Conservation (phyloP, 2,329 filamentous ascomycete species). For the Colletotrichum trifolii region DNA sequence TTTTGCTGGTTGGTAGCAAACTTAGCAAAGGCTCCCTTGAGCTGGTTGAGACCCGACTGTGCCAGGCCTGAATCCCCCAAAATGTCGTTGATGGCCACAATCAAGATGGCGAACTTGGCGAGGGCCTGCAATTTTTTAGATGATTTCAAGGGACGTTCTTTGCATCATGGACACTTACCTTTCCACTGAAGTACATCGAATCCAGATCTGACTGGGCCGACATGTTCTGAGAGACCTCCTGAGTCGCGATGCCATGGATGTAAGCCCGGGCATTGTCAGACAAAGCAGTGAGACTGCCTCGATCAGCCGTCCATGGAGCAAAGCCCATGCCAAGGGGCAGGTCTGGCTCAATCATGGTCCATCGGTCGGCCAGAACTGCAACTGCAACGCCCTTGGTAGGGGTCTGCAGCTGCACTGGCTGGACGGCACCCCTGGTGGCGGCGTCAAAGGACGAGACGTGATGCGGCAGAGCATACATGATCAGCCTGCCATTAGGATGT, state of each 20-base stretch:
- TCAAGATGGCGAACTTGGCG: conserved; percentile 78
- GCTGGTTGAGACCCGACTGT: conserved; percentile 65
- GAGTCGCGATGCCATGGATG: conserved; percentile 72
- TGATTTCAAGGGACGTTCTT: background rate
- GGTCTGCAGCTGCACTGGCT: conserved; percentile 74
- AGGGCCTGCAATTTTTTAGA: conserved; percentile 60
- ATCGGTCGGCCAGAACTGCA: conserved; percentile 76
- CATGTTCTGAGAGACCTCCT: conserved; percentile 83
- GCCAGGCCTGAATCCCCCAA: conserved; percentile 68
- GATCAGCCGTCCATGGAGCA: conserved; percentile 76
- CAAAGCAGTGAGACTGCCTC: conserved; percentile 58
- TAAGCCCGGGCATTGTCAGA: conserved; percentile 64
- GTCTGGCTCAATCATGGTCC: conserved; percentile 81
- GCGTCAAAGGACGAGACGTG: conserved; percentile 81
- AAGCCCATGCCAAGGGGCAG: conserved; percentile 82
- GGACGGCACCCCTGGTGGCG: conserved; percentile 60
- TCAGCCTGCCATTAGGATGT: conserved; percentile 65
- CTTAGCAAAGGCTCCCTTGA: conserved; percentile 74
- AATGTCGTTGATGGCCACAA: conserved; percentile 74
- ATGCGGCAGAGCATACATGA: conserved; percentile 92
- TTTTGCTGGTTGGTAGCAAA: conserved; percentile 77
- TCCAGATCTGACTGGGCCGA: conserved; percentile 77
- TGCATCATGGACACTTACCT: conserved; percentile 56
- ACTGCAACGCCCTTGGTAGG: conserved; percentile 87
- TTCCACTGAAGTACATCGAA: conserved; percentile 95